Evolutionary conservation across 805 yeast species (phyloP).

Genomic region (Candida tibetensis): DNA sequence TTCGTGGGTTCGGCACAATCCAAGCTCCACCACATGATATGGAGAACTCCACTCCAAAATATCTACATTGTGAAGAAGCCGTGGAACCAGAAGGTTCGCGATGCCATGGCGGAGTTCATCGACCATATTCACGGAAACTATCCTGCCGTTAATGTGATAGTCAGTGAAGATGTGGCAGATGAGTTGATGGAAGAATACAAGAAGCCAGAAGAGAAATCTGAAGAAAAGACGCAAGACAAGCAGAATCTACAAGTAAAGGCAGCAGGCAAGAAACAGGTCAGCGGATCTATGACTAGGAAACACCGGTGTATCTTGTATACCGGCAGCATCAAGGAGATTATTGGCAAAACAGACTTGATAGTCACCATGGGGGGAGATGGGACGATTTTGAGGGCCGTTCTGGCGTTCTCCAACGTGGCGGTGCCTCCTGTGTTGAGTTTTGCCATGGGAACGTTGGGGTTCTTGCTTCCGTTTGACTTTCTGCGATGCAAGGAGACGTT

Average conservation of each 20-base stretch:
- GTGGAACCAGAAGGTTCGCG: constrained; percentile 60
- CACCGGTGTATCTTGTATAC: constrained; percentile 44
- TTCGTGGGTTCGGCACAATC: constrained; percentile 55
- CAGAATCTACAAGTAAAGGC: constrained; percentile 7
- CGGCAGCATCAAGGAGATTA: constrained; percentile 56
- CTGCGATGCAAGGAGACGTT: constrained; percentile 59
- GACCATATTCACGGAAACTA: constrained; percentile 57
- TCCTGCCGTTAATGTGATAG: constrained; percentile 74
- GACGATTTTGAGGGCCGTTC: constrained; percentile 80
- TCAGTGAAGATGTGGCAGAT: constrained; percentile 68
- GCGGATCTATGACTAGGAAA: too few relatives aligned
- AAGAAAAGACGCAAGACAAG: too few relatives aligned
- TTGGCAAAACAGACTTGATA: constrained; percentile 68
- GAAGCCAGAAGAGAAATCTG: too few relatives aligned
- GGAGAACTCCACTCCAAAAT: constrained; percentile 75
- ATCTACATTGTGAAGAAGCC: constrained; percentile 84
- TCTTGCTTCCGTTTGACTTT: constrained; percentile 83
- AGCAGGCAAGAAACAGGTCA: neutral
- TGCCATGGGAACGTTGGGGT: constrained; percentile 89
- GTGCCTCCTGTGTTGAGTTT: constrained; percentile 91
- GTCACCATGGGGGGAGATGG: constrained; percentile 98
- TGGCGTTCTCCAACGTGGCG: constrained; percentile 63
- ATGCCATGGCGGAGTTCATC: constrained; percentile 66
- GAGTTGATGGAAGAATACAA: constrained; percentile 46
- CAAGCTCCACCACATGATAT: constrained; percentile 58